Base-by-base conservation (phyloP, 129 eudicot genomes). In the Tanacetum coccineum region DNA sequence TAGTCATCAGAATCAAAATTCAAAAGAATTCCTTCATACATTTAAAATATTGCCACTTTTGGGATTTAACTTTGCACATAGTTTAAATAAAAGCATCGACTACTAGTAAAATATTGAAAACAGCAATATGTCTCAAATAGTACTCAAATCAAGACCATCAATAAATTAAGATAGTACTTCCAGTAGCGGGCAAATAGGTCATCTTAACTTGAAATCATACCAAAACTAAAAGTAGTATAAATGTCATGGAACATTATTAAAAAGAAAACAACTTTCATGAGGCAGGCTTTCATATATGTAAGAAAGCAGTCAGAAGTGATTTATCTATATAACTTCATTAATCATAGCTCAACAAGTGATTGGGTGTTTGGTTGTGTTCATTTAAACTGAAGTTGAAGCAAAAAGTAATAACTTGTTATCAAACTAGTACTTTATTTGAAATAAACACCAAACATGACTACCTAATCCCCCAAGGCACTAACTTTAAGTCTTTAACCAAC, bases 401-500 rank as follows among this genome's bases (percentile, higher is more conserved):
- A 22, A 13, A 22, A 6, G 13, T 21, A 44, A 19, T 6, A 2
- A 10, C 6, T 13, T 64, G 44, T 44, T 13, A 66, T 30, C 36
- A 30, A 30, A 4, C 5, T 25, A 25, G 3, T 28, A 28, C 32
- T 28, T 28, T 4, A 28, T 28, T 4, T 30, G 36, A 4, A 0
- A 30, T 8, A 53, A 51, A 52, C 53, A 61, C 62, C 50, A 67
- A 32, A 52, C 32, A 32, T 12, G 9, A 12, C 51, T 53, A 36
- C 47, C 15, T 18, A n/a, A 36, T 36, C 62, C 36, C 71, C 60
- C 39, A 30, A 30, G 36, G 7, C 36, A 30, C 36, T 18, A 52
- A 53, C n/a, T n/a, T n/a, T n/a, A n/a, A n/a, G n/a, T n/a, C 62
- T 52, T 36, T 13, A 67, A 36, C 72, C 14, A 66, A 17, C 49